Evolutionary conservation across 331 rosid genomes (phyloP), one percentile per base, ranked within the genome.

Genomic region (Ulmus americana): DNA sequence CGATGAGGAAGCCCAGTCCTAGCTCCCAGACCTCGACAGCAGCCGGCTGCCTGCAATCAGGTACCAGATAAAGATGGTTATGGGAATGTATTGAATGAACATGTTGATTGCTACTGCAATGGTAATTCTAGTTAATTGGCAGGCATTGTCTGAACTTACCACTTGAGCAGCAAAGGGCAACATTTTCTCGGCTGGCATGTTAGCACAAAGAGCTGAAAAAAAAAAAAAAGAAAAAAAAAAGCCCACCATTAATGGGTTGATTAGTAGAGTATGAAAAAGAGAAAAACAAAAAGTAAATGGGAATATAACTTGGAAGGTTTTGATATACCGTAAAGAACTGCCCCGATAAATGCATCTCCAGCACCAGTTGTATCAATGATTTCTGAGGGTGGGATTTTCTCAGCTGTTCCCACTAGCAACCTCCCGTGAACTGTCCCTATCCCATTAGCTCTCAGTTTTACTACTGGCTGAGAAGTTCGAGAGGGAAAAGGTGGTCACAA

Each of bases 321-420:
- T 61, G 60, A 70, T 75, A 46, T 78, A 92, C 98, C 95, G 76
- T 85, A 92, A 56, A 92, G 70, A 72, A 89, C 80, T 9, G 97
- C 98, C 69, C 98, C 98, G 57, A 87, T 85, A 74, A 92, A 92
- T 64, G 95, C 86, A 82, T 92, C 98, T 65, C 98, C 98, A 28
- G 95, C 97, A 67, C 97, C 98, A 20, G 98, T 89, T 44, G 98
- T 82, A 73, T 89, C 98, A 5, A 78, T 40, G 40, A 92, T 82
- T 67, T 92, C 95, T 60, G 83, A 74, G 20, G 81, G 86, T 0
- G 95, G 95, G 51, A 92, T 78, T 75, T 85, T 87, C 86, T 87
- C 98, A 39, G 98, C 86, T 40, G 95, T 87, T 81, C 98, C 98
- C 59, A 87, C 43, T 59, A 85, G 75, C 69, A 87, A 73, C 82